Evolutionary conservation across 345 rosid species (phyloP).

Genomic region (Barbarea vulgaris): DNA sequence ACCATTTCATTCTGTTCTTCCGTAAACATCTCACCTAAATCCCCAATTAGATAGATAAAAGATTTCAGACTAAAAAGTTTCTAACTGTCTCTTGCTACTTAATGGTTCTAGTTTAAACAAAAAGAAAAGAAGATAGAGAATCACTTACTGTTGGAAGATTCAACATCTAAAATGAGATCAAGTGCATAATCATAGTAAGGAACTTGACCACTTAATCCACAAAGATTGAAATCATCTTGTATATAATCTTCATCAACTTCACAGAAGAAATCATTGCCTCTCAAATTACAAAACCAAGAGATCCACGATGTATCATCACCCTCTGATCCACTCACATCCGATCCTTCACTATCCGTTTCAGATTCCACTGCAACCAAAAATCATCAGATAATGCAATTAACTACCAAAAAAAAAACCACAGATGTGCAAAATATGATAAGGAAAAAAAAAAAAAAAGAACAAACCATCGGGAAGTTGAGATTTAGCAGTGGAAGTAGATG

Average conservation of each 20-base stretch:
- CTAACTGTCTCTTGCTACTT: background rate
- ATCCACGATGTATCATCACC: conserved; percentile 99
- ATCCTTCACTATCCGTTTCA: conserved; percentile 82
- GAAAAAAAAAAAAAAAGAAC: background rate
- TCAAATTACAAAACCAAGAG: conserved; percentile 97
- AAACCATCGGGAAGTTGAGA: conserved; percentile 51
- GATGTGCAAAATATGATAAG: background rate
- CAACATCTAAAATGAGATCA: conserved; percentile 90
- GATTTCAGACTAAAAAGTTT: background rate
- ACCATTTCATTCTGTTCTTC: conserved; percentile 98
- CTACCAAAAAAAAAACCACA: background rate
- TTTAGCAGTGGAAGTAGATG: conserved; percentile 61
- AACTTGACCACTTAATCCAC: conserved; percentile 98
- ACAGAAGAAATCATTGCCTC: conserved; percentile 96
- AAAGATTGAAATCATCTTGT: conserved; percentile 98
- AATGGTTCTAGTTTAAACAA: background rate
- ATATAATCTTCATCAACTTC: conserved; percentile 98
- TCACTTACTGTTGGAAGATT: conserved; percentile 86
- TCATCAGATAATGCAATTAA: background rate
- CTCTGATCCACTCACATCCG: conserved; percentile 94
- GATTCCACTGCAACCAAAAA: conserved; percentile 60
- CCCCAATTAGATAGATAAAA: background rate
- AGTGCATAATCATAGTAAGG: conserved; percentile 89
- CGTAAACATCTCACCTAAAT: conserved; percentile 89
- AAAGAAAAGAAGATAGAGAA: background rate